A percentile compares a stretch with the other conserved stretches of the same genome.
Evolutionary conservation across 202 grass and related monocot genomes (phyloP).

Genomic region (Elaeis oleifera): DNA sequence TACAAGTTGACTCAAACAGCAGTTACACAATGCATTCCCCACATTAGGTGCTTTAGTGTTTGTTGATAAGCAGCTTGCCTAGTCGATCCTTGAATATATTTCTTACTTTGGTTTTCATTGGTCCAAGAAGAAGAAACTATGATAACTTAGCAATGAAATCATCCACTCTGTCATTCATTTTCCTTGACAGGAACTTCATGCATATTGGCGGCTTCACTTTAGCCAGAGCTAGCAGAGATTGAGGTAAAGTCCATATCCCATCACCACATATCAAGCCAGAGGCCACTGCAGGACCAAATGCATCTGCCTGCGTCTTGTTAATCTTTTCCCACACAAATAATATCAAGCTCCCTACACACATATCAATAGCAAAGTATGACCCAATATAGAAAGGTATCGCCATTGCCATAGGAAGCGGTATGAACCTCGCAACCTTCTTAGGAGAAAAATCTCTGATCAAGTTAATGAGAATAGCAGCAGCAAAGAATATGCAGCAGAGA

Average conservation of each 20-base stretch:
- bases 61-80: too few species aligned
- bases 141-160: too few species aligned
- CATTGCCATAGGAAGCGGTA: not conserved
- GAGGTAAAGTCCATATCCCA: not conserved
- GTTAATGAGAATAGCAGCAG: not conserved
- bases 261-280: not conserved
- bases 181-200: conserved; percentile 9
- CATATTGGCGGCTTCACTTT: not conserved
- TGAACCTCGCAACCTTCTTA: not conserved
- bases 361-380: not conserved
- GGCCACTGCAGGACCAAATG: not conserved
- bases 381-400: not conserved
- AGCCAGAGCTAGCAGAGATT: not conserved
- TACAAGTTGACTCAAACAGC: too few species aligned
- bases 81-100: too few species aligned
- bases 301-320: not conserved
- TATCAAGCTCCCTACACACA: not conserved
- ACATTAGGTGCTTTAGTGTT: too few species aligned
- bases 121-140: too few species aligned
- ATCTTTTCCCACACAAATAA: not conserved
- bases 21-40: too few species aligned
- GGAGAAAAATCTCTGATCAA: not conserved
- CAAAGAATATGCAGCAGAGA: not conserved
- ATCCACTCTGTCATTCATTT: not conserved
- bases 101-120: too few species aligned